Base-by-base conservation (phyloP, 768 basidiomycete species). In the Phanerochaete sordida region DNA sequence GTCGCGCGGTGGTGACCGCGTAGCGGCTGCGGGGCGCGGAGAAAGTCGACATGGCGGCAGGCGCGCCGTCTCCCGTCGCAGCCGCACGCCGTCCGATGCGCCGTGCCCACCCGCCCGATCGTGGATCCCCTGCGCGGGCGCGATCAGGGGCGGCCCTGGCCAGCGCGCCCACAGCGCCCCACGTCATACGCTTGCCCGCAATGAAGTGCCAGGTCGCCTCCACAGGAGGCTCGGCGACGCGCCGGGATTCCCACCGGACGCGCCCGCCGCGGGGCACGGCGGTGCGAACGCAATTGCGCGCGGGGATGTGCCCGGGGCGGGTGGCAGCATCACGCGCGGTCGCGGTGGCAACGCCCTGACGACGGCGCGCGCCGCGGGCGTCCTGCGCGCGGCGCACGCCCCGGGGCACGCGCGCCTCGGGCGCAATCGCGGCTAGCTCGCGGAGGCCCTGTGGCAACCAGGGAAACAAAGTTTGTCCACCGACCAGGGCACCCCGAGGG, bases 401-500 rank as follows among this genome's bases (percentile, higher is more conserved):
- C n/a, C n/a, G n/a, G n/a, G 16, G 19, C 7, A 37, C 53, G 53
- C 33, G 21, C 53, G 37, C 31, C 53, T 39, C 53, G 21, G 21
- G 53, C 21, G 15, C 39, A 26, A 16, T 16, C 53, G 21, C 24
- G 24, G 21, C 19, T 24, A 21, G 37, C 35, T 27, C 35, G 23
- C 39, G 37, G 19, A 33, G 23, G 53, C 53, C 53, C 53, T 54
- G 19, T 54, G 16, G 53, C 53, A 54, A 54, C 53, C 53, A 54
- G 53, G 51, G 51, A 54, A 54, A 54, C 53, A 54, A 39, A 54
- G 53, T 54, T 54, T 39, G 35, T 54, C 35, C 35, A 54, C 37
- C 15, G 35, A 31, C 53, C 53, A 60, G 57, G 50, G 53, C 54
- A 55, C 49, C 35, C 56, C 47, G 59, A 45, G 56, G 43, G 54